A percentile compares a stretch with the other conserved stretches of the same genome.
phyloP scores from a whole-genome alignment of 2,329 filamentous ascomycete species.

The Arachnopeziza araneosa region DNA sequence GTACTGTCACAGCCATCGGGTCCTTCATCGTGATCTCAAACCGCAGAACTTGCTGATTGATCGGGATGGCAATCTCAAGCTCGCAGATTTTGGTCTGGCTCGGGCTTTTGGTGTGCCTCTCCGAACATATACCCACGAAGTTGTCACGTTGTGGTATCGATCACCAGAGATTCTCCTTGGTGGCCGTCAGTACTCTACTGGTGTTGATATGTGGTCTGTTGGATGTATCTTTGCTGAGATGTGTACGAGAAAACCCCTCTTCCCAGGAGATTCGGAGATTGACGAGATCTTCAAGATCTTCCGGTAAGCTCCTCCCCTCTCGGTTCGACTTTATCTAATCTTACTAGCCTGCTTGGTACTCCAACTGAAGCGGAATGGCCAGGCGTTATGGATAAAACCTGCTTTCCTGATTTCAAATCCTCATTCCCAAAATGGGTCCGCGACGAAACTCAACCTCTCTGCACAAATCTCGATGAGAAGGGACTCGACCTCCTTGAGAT shows the following conservation, averaged over 20 bases:
- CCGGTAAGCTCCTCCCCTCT: conserved; percentile 49
- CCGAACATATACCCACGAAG: conserved; percentile 90
- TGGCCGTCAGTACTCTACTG: conserved; percentile 86
- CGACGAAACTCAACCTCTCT: conserved; percentile 59
- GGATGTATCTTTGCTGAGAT: conserved; percentile 96
- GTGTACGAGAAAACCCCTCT: conserved; percentile 89
- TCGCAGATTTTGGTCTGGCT: conserved; percentile 85
- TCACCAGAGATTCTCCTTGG: conserved; percentile 86
- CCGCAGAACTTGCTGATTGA: conserved; percentile 87
- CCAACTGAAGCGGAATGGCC: conserved; percentile 80
- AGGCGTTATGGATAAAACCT: conserved; percentile 64
- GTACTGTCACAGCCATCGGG: conserved; percentile 84
- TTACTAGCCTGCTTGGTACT: conserved; percentile 63
- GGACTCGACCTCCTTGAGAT: conserved; percentile 63
- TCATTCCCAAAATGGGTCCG: conserved; percentile 89
- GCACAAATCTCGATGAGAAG: conserved; percentile 65
- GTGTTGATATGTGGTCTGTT: conserved; percentile 93
- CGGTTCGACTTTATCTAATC: background rate
- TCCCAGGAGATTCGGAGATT: conserved; percentile 89
- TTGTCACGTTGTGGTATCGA: conserved; percentile 91
- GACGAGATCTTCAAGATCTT: conserved; percentile 96
- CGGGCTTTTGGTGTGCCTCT: conserved; percentile 87
- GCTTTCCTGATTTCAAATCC: conserved; percentile 87
- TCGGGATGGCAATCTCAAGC: conserved; percentile 79
- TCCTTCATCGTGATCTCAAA: conserved; percentile 84